Evolutionary conservation across 1,284 basidiomycete species (phyloP).

Genomic region (Papiliotrema laurentii): DNA sequence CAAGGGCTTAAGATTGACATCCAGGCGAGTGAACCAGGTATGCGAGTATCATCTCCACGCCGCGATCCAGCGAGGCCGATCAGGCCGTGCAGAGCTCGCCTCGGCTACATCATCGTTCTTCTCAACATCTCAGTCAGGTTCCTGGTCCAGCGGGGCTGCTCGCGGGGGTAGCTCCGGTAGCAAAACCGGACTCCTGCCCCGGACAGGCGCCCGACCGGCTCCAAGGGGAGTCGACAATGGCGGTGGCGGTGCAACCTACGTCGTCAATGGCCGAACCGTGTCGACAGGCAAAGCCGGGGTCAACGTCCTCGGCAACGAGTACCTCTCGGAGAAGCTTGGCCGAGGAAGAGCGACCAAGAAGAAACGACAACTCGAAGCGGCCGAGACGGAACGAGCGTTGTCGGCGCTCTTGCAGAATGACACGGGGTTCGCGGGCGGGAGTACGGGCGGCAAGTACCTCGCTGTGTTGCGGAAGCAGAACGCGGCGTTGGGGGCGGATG

Average conservation of each 20-base stretch:
- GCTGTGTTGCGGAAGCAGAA: constrained; percentile 15
- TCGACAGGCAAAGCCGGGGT: constrained; percentile 49
- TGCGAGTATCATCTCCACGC: constrained; percentile 86
- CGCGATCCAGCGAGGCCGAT: constrained; percentile 68
- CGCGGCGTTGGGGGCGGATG: not conserved
- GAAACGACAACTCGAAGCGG: constrained; percentile 58
- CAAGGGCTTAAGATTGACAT: not conserved
- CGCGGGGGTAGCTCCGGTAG: constrained; percentile 58
- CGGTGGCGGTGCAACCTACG: constrained; percentile 63
- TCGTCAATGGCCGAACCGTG: constrained; percentile 63
- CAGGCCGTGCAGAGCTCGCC: constrained; percentile 75
- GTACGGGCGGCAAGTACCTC: constrained; percentile 43
- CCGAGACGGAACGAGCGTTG: constrained; percentile 60
- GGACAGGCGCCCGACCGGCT: constrained; percentile 21
- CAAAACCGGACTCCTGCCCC: constrained; percentile 42
- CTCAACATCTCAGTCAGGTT: constrained; percentile 9
- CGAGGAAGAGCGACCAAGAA: constrained; percentile 67
- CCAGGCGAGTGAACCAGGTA: constrained; percentile 56
- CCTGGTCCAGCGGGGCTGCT: not conserved
- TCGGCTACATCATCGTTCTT: constrained; percentile 50
- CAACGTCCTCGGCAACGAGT: constrained; percentile 47
- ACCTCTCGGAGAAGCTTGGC: constrained; percentile 63
- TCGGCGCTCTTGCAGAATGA: constrained; percentile 54
- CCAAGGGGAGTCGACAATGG: constrained; percentile 31
- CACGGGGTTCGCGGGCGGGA: constrained; percentile 19